These are phyloP conservation scores for Backusella sp. DNA, from an alignment of 192 early-diverging fungal species.

Conservation along the genomic window DNA sequence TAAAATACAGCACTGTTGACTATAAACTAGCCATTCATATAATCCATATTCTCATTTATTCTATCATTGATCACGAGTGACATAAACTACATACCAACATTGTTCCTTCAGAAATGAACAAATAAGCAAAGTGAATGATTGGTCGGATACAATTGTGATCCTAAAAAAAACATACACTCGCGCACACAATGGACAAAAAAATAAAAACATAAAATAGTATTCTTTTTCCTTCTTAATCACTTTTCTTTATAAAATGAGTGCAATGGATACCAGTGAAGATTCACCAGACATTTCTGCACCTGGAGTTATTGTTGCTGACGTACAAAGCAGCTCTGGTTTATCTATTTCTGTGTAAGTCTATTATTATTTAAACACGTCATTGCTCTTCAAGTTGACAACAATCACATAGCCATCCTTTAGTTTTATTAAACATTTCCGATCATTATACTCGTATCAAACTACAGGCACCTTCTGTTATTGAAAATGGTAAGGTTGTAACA, in stretches of 20 bases:
- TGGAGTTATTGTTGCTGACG: conserved; percentile 43
- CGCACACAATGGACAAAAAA: background rate
- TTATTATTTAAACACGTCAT: background rate
- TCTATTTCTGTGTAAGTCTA: conserved; percentile 45
- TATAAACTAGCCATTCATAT: too few relatives aligned
- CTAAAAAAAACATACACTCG: too few relatives aligned
- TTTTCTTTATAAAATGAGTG: conserved; percentile 9
- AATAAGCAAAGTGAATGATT: too few relatives aligned
- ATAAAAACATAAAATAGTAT: background rate
- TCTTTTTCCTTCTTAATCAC: background rate
- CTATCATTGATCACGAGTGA: too few relatives aligned
- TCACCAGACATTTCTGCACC: background rate
- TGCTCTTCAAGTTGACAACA: background rate
- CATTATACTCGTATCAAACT: conserved; percentile 75
- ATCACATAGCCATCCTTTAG: conserved; percentile 76
- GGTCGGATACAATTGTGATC: too few relatives aligned
- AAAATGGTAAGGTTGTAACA: background rate
- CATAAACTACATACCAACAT: too few relatives aligned
- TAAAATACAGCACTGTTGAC: too few relatives aligned
- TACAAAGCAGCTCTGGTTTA: conserved; percentile 56
- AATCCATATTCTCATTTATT: too few relatives aligned
- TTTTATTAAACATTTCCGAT: conserved; percentile 86
- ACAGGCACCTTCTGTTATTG: conserved; percentile 44
- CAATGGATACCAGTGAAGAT: conserved; percentile 25
- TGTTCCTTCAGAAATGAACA: too few relatives aligned